These are phyloP conservation scores for Aureobasidium melanogenum DNA, from an alignment of 2,329 filamentous ascomycete genomes.

Conservation along the genomic window DNA sequence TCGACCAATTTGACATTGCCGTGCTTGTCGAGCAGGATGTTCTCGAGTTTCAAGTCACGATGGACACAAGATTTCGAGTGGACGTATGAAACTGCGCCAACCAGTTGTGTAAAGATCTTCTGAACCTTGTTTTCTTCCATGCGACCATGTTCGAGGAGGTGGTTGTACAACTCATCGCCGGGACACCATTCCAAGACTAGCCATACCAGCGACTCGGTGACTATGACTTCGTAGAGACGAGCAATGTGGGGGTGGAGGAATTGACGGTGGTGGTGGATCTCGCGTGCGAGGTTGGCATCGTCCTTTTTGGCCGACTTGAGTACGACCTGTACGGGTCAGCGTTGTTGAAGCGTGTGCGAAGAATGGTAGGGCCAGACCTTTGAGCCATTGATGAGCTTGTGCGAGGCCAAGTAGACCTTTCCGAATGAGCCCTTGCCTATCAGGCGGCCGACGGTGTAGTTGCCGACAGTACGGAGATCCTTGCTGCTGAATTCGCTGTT, in stretches of 20 bases:
- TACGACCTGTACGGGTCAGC: slow-evolving; percentile 58
- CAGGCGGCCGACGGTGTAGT: slow-evolving; percentile 82
- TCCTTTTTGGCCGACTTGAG: slow-evolving; percentile 97
- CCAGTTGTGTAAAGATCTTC: slow-evolving; percentile 90
- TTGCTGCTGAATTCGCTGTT: slow-evolving; percentile 83
- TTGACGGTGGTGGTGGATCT: slow-evolving; percentile 97
- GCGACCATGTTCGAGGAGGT: slow-evolving; percentile 78
- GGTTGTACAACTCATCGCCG: slow-evolving; percentile 94
- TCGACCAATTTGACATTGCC: slow-evolving; percentile 97
- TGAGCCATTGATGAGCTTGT: slow-evolving; percentile 97
- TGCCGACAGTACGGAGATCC: slow-evolving; percentile 86
- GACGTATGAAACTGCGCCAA: slow-evolving; percentile 90
- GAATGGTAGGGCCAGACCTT: slow-evolving; percentile 50
- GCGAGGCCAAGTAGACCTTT: slow-evolving; percentile 90
- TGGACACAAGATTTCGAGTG: slow-evolving; percentile 94
- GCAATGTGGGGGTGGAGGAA: slow-evolving; percentile 97
- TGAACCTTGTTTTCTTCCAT: slow-evolving; percentile 81
- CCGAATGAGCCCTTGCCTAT: slow-evolving; percentile 98
- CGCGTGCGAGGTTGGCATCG: slow-evolving; percentile 88
- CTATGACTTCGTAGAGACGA: slow-evolving; percentile 92
- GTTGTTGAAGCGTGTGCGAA: neutral
- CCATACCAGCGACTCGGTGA: slow-evolving; percentile 93
- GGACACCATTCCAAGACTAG: slow-evolving; percentile 93
- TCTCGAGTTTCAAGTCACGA: slow-evolving; percentile 92
- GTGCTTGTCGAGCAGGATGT: slow-evolving; percentile 90